Evolutionary conservation across 768 basidiomycete species (phyloP).

Genomic region (Kondoa malvinella): DNA sequence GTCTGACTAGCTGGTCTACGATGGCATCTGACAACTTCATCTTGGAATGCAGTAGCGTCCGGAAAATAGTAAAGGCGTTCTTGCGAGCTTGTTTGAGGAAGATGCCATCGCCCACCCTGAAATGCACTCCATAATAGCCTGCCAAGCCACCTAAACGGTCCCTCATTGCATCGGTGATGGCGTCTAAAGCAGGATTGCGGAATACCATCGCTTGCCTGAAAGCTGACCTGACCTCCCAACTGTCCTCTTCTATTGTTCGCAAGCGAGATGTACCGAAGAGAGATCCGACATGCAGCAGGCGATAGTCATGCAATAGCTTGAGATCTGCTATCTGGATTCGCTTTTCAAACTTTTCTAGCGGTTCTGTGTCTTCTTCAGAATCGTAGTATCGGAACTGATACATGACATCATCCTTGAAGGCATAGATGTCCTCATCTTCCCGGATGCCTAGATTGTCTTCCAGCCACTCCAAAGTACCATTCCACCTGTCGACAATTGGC

Average conservation of each 20-base stretch:
- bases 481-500: constrained; percentile 39
- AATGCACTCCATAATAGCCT: constrained; percentile 46
- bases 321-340: constrained; percentile 31
- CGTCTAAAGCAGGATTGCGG: constrained; percentile 38
- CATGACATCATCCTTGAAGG: constrained; percentile 41
- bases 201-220: constrained; percentile 47
- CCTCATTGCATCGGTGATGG: constrained; percentile 38
- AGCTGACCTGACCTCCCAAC: constrained; percentile 36
- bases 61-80: constrained; percentile 43
- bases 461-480: constrained; percentile 41
- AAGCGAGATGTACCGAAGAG: constrained; percentile 61
- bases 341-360: constrained; percentile 26
- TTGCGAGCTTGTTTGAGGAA: constrained; percentile 38
- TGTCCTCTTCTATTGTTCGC: constrained; percentile 36
- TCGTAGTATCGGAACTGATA: constrained; percentile 55
- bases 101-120: constrained; percentile 52
- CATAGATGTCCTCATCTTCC: constrained; percentile 34
- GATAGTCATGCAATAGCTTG: constrained; percentile 34
- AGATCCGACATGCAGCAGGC: constrained; percentile 52
- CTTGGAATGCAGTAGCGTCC: constrained; percentile 40
- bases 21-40: constrained; percentile 37
- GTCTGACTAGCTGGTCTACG: constrained; percentile 24
- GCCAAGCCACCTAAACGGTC: constrained; percentile 34
- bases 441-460: constrained; percentile 33
- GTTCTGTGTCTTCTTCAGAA: constrained; percentile 27